A percentile compares a stretch with the other conserved stretches of the same genome.
These are phyloP conservation scores for Pelargonium myrrhifolium DNA, from an alignment of 441 rosid species.

Conservation along the genomic window DNA sequence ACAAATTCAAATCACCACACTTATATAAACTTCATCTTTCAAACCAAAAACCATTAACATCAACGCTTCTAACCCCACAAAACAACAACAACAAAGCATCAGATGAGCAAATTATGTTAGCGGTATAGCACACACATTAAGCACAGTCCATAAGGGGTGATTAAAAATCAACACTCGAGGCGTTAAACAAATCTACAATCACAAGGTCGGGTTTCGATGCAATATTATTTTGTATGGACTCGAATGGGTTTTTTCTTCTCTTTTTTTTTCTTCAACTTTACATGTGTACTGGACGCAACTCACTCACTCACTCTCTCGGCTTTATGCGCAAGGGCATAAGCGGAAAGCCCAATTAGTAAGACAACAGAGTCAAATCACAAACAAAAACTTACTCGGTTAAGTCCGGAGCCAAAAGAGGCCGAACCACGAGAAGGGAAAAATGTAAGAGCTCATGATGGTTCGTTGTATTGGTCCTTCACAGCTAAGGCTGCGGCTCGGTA, in stretches of 20 bases:
- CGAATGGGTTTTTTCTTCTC: not conserved
- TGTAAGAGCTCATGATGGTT: conserved; percentile 7
- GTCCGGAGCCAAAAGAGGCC: conserved; percentile 13
- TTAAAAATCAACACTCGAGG: not conserved
- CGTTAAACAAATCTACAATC: not conserved
- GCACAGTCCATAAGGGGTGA: not conserved
- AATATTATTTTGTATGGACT: not conserved
- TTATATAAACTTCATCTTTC: no score
- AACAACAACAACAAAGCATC: not conserved
- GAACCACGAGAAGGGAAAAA: conserved; percentile 5
- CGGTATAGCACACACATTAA: not conserved
- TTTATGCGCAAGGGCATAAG: conserved; percentile 35
- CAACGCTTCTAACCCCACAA: no score
- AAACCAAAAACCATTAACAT: no score
- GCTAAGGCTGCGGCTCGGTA: conserved; percentile 88
- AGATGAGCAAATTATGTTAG: not conserved
- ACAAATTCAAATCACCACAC: no score
- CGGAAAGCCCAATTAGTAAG: conserved; percentile 38
- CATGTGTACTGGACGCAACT: not conserved
- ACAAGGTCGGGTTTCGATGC: not conserved
- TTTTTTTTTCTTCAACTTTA: not conserved
- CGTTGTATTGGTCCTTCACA: conserved; percentile 36
- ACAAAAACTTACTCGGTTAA: conserved; percentile 9
- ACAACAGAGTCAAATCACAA: conserved; percentile 9
- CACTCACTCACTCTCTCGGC: conserved; percentile 54